Evolutionary conservation across 73 alveolate species (phyloP).

Genomic region (Durusdinium trenchii): DNA sequence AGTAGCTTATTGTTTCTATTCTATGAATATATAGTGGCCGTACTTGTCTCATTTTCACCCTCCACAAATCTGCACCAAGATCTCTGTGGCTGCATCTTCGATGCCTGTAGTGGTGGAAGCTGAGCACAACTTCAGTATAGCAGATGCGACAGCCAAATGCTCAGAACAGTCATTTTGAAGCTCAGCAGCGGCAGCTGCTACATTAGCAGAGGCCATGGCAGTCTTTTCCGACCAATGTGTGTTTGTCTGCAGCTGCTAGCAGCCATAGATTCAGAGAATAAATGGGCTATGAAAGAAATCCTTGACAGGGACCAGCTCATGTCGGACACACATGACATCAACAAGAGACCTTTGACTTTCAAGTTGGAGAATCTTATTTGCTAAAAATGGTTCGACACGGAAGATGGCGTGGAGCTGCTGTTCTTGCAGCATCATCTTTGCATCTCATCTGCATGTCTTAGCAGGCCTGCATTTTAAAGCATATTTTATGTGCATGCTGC

Average conservation of each 20-base stretch:
- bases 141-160: constrained; percentile 49
- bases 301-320: background rate
- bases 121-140: constrained; percentile 56
- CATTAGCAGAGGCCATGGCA: background rate
- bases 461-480: no score
- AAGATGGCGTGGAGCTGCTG: constrained; percentile 62
- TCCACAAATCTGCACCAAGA: no score
- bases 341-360: no score
- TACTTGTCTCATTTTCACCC: no score
- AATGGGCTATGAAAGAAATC: background rate
- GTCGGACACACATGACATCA: background rate
- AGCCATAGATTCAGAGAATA: background rate
- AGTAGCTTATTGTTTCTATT: no score
- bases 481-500: no score
- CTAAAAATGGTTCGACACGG: constrained; percentile 44
- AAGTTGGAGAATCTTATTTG: no score
- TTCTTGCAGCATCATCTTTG: constrained; percentile 54
- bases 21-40: no score
- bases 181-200: background rate
- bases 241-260: background rate
- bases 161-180: no score
- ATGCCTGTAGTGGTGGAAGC: constrained; percentile 44
- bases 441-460: background rate
- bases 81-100: background rate
- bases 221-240: background rate